Evolutionary conservation across 2,329 filamentous ascomycete species (phyloP).

Genomic region (Fusarium kyushuense): DNA sequence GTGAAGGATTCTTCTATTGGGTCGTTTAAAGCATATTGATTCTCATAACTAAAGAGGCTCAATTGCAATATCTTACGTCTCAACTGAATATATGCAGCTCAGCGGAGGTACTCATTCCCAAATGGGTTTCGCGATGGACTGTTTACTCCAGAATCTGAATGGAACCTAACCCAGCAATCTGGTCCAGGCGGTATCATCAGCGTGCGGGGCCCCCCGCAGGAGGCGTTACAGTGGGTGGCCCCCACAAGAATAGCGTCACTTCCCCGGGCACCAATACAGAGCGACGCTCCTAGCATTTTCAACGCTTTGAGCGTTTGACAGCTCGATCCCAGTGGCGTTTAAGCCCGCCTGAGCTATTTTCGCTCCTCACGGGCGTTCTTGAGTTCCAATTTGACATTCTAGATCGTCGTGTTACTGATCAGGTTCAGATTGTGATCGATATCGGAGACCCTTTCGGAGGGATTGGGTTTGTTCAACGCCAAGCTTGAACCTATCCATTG

Average conservation of each 20-base stretch:
- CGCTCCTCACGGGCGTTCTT: not conserved
- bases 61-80: not conserved
- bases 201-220: slow-evolving; percentile 32
- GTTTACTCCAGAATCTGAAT: slow-evolving; percentile 1
- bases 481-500: slow-evolving; percentile 26
- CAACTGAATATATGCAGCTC: not conserved
- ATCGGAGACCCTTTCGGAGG: slow-evolving; percentile 12
- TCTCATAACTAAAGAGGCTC: not conserved
- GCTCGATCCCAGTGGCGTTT: slow-evolving; percentile 36
- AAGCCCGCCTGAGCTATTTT: slow-evolving; percentile 11
- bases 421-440: slow-evolving; percentile 9
- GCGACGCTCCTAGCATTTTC: slow-evolving; percentile 12
- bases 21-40: not conserved
- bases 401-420: slow-evolving; percentile 3
- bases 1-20: not conserved
- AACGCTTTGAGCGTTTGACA: slow-evolving; percentile 41
- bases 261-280: slow-evolving; percentile 28
- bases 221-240: slow-evolving; percentile 24
- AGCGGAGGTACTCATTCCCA: slow-evolving; percentile 3
- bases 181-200: slow-evolving; percentile 16
- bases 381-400: slow-evolving; percentile 10
- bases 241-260: slow-evolving; percentile 32
- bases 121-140: not conserved
- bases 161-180: slow-evolving; percentile 14
- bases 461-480: slow-evolving; percentile 24